phyloP scores from a whole-genome alignment of 495 filamentous ascomycete genomes.

The Elasticomyces elasticus region DNA sequence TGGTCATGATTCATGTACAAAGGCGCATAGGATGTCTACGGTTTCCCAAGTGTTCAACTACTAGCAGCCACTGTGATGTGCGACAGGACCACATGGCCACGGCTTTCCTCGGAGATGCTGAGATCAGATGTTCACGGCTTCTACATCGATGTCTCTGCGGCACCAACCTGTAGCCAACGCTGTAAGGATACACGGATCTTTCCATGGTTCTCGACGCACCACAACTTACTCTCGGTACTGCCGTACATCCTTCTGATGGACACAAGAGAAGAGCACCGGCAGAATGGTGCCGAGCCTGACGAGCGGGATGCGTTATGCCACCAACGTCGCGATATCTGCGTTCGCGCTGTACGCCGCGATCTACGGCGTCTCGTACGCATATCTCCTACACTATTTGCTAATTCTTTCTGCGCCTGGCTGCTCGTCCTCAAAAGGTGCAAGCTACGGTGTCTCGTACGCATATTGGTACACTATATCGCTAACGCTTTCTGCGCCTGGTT shows the following conservation, averaged over 20 bases:
- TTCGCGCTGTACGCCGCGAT: conserved; percentile 83
- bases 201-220: conserved; percentile 96
- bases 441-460: conserved; percentile 86
- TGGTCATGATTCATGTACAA: background rate
- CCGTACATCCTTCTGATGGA: conserved; percentile 88
- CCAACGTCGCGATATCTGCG: conserved; percentile 65
- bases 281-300: conserved; percentile 82
- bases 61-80: no score
- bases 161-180: no score
- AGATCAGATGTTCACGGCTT: no score
- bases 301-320: conserved; percentile 62
- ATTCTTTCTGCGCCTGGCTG: no score
- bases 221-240: conserved; percentile 91
- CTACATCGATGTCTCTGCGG: no score
- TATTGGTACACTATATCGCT: conserved; percentile 90
- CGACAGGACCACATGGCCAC: no score
- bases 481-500: conserved; percentile 85
- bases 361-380: no score
- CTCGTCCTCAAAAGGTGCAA: no score
- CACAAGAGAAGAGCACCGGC: conserved; percentile 84
- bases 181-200: no score
- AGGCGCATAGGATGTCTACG: background rate
- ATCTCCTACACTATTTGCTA: no score
- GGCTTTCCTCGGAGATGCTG: no score
- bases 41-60: background rate